These are phyloP conservation scores for Irpex rosettiformis DNA, from an alignment of 1,284 basidiomycete species.

Conservation along the genomic window DNA sequence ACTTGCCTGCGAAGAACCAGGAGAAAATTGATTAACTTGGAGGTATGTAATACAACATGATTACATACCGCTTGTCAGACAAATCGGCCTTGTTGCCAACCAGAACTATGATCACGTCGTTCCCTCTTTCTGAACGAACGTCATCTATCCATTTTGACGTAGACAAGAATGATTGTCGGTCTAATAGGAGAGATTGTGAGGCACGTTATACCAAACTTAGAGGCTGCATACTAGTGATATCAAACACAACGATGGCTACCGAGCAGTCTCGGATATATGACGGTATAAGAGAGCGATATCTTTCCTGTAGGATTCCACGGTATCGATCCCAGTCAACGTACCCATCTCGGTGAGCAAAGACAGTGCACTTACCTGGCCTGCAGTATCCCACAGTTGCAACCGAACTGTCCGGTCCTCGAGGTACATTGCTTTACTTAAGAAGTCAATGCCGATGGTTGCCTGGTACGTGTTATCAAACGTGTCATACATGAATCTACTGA, in stretches of 20 bases:
- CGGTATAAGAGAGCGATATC: constrained; percentile 96
- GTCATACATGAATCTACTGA: constrained; percentile 92
- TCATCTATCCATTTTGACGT: constrained; percentile 99
- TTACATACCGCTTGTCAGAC: constrained; percentile 82
- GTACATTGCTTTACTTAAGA: constrained; percentile 99
- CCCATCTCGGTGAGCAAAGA: background rate
- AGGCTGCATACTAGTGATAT: constrained; percentile 86
- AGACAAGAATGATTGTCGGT: constrained; percentile 94
- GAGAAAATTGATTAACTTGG: constrained; percentile 1
- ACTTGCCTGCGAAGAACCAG: constrained; percentile 71
- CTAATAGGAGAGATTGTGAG: constrained; percentile 37
- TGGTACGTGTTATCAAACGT: constrained; percentile 99
- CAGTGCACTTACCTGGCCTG: constrained; percentile 74
- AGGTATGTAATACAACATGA: constrained; percentile 14
- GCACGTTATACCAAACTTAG: background rate
- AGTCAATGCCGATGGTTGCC: constrained; percentile 99
- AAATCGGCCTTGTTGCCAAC: constrained; percentile 99
- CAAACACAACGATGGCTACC: constrained; percentile 97
- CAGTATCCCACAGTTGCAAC: constrained; percentile 98
- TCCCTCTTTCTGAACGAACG: constrained; percentile 94
- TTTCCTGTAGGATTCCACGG: constrained; percentile 58
- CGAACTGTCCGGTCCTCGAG: constrained; percentile 97
- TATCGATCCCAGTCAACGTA: background rate
- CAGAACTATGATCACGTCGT: constrained; percentile 97
- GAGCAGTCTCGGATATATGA: constrained; percentile 99